Evolutionary conservation across 805 yeast genomes (phyloP).

Genomic region (Starmerella etchellsii): DNA sequence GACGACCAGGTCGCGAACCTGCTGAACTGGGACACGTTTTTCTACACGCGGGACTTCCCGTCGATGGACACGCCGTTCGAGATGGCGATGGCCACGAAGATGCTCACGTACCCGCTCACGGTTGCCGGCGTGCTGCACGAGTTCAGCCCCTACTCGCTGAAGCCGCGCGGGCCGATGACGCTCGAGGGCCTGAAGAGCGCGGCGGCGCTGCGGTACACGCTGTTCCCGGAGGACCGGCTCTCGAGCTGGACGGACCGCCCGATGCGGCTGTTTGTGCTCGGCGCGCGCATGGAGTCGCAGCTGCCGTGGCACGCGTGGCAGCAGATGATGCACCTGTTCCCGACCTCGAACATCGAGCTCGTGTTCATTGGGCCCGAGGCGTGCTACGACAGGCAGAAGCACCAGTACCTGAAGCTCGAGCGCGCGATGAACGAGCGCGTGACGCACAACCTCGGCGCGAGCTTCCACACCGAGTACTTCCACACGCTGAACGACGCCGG

Average conservation of each 20-base stretch:
- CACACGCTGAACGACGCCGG: constrained; percentile 81
- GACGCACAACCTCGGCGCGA: constrained; percentile 59
- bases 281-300: constrained; percentile 87
- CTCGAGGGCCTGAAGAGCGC: constrained; percentile 86
- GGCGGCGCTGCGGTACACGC: constrained; percentile 82
- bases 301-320: constrained; percentile 93
- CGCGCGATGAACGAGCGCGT: constrained; percentile 45
- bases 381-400: constrained; percentile 58
- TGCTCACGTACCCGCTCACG: constrained; percentile 85
- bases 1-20: constrained; percentile 62
- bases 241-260: constrained; percentile 71
- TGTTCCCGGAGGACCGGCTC: constrained; percentile 56
- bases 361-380: constrained; percentile 94
- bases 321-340: constrained; percentile 76
- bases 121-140: constrained; percentile 73
- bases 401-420: constrained; percentile 45
- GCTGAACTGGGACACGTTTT: constrained; percentile 80
- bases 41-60: constrained; percentile 81
- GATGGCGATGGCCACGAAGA: constrained; percentile 87
- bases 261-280: constrained; percentile 74
- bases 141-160: constrained; percentile 67
- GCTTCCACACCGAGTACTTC: constrained; percentile 83
- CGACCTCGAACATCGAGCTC: constrained; percentile 67
- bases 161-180: constrained; percentile 78
- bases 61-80: constrained; percentile 97